A percentile compares a stretch with the other conserved stretches of the same genome.
Evolutionary conservation across 352 stramenopile genomes (phyloP).

Genomic region (Phytopythium delawarense): DNA sequence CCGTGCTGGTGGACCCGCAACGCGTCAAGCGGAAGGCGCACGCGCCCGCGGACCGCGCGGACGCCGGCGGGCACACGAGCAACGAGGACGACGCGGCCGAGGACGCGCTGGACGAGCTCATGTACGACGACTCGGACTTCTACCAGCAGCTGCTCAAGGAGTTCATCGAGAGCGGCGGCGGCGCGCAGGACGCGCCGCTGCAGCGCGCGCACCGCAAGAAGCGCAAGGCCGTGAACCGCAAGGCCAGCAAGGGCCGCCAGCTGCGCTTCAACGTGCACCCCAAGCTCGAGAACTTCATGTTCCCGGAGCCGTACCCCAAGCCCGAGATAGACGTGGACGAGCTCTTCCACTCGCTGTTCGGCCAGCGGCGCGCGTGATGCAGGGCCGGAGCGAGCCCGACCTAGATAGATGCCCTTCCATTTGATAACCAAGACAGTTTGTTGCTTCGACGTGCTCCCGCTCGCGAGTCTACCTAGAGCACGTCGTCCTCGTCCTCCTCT

Average conservation of each 20-base stretch:
- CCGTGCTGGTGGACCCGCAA: slow-evolving; percentile 74
- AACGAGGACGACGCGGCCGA: slow-evolving; percentile 30
- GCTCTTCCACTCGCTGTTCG: slow-evolving; percentile 84
- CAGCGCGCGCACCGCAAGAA: slow-evolving; percentile 77
- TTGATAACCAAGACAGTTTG: slow-evolving; percentile 6
- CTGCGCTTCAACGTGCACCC: slow-evolving; percentile 83
- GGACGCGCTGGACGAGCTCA: slow-evolving; percentile 69
- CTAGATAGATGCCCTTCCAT: slow-evolving; percentile 14
- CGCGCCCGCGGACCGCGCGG: slow-evolving; percentile 37
- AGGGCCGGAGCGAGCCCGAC: slow-evolving; percentile 5
- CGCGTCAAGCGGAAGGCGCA: slow-evolving; percentile 85
- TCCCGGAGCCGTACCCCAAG: slow-evolving; percentile 73
- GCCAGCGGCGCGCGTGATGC: slow-evolving; percentile 39
- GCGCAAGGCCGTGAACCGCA: slow-evolving; percentile 85
- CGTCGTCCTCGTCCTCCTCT: slow-evolving; percentile 84
- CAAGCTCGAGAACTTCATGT: slow-evolving; percentile 91
- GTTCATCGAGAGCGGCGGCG: slow-evolving; percentile 78
- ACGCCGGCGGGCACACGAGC: slow-evolving; percentile 24
- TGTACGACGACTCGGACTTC: slow-evolving; percentile 88
- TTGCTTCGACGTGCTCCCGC: not conserved
- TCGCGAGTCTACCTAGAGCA: slow-evolving; percentile 42
- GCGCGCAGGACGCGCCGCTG: slow-evolving; percentile 42
- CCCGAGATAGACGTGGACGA: slow-evolving; percentile 81
- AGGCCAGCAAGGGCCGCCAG: slow-evolving; percentile 81
- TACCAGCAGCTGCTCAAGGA: slow-evolving; percentile 89